These are phyloP conservation scores for Mycena epipterygia DNA, from an alignment of 768 basidiomycete species.

Conservation along the genomic window DNA sequence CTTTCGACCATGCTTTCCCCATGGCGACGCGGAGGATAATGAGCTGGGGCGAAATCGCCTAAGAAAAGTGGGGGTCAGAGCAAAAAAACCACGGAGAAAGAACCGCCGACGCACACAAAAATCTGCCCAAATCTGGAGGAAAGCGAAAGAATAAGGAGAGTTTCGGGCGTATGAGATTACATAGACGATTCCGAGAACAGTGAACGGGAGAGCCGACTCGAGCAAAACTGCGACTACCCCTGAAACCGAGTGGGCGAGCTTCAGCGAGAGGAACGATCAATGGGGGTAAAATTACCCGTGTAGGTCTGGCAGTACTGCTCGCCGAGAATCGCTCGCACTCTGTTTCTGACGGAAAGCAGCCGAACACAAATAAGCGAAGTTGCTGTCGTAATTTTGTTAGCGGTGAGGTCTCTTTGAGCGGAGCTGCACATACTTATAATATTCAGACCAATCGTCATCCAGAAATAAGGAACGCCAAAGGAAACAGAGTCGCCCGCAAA, in stretches of 20 bases:
- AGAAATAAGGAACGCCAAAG: constrained; percentile 49
- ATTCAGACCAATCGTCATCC: constrained; percentile 48
- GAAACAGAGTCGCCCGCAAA: constrained; percentile 43
- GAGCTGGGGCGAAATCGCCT: constrained; percentile 38
- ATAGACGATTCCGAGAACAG: constrained; percentile 45
- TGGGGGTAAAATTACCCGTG: constrained; percentile 33
- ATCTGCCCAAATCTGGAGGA: constrained; percentile 49
- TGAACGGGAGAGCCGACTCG: constrained; percentile 49
- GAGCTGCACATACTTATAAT: too few species aligned
- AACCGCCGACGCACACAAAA: constrained; percentile 45
- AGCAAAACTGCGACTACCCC: constrained; percentile 45
- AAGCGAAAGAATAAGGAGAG: constrained; percentile 41
- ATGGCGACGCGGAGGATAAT: constrained; percentile 38
- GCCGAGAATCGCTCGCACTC: constrained; percentile 37
- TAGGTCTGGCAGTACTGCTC: constrained; percentile 43
- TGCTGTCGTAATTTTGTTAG: too few species aligned
- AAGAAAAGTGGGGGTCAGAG: neutral
- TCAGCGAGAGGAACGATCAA: neutral
- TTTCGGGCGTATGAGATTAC: constrained; percentile 44
- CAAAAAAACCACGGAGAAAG: neutral
- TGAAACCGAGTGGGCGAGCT: neutral
- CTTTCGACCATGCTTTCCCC: constrained; percentile 36
- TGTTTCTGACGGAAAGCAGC: constrained; percentile 38
- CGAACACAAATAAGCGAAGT: constrained; percentile 47
- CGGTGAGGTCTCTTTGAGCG: too few species aligned